phyloP scores from a whole-genome alignment of 495 filamentous ascomycete genomes.

The Penicillium robsamsonii region DNA sequence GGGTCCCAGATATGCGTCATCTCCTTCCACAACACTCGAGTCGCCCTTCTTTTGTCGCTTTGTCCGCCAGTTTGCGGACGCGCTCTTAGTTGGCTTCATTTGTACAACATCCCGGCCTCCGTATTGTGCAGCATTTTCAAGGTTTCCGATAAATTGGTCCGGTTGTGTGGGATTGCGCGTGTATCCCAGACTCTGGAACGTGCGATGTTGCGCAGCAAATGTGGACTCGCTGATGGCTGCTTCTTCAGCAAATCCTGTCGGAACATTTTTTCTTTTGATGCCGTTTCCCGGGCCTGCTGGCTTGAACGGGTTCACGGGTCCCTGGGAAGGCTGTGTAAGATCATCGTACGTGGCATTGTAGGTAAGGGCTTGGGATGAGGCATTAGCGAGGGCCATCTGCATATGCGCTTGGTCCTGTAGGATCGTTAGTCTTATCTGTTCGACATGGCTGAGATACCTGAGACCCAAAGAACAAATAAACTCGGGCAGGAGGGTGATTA shows the following conservation, averaged over 20 bases:
- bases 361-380: slow-evolving; percentile 51
- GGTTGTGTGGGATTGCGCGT: slow-evolving; percentile 54
- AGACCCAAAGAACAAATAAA: not conserved
- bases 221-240: slow-evolving; percentile 84
- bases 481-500: slow-evolving; percentile 4
- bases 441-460: not conserved
- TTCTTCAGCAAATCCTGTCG: slow-evolving; percentile 87
- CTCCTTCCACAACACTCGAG: slow-evolving; percentile 76
- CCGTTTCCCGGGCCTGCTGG: slow-evolving; percentile 52
- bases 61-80: slow-evolving; percentile 59
- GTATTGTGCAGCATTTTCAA: slow-evolving; percentile 47
- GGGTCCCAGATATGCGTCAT: slow-evolving; percentile 83
- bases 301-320: slow-evolving; percentile 81
- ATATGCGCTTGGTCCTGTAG: slow-evolving; percentile 56
- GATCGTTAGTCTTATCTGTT: slow-evolving; percentile 35
- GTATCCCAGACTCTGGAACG: slow-evolving; percentile 65
- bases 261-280: slow-evolving; percentile 83
- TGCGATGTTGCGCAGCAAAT: slow-evolving; percentile 78
- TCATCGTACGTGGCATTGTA: slow-evolving; percentile 71
- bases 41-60: slow-evolving; percentile 83
- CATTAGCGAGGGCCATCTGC: slow-evolving; percentile 56
- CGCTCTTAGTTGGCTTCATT: slow-evolving; percentile 63
- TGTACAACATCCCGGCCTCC: slow-evolving; percentile 58
- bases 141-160: slow-evolving; percentile 53
- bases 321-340: slow-evolving; percentile 64